Percentiles rank a stretch among this genome's conserved stretches.
Conservation (phyloP, 2,329 filamentous ascomycete species). For the Aspergillus latus region DNA sequence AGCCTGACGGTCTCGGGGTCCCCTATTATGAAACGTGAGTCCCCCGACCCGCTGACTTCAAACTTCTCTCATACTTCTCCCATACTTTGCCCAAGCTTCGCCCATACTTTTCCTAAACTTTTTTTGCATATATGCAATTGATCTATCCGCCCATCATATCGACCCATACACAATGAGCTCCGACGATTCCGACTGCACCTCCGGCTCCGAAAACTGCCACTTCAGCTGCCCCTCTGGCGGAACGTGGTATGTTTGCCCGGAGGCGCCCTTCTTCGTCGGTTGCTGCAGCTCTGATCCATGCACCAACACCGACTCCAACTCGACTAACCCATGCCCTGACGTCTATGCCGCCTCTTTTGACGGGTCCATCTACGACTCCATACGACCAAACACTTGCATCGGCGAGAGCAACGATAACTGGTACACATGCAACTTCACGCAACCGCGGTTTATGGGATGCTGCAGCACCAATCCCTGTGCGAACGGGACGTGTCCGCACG, state of each 20-base stretch:
- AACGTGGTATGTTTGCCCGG: slow-evolving; percentile 24
- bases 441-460: slow-evolving; percentile 10
- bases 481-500: neutral
- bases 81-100: too few relatives aligned
- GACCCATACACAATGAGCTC: too few relatives aligned
- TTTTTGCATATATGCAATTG: too few relatives aligned
- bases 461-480: slow-evolving; percentile 3
- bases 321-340: slow-evolving; percentile 54
- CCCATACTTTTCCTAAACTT: too few relatives aligned
- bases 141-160: too few relatives aligned
- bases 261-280: slow-evolving; percentile 26
- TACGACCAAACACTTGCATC: slow-evolving; percentile 8
- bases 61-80: too few relatives aligned
- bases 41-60: too few relatives aligned
- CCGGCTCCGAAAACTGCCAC: slow-evolving; percentile 10
- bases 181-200: neutral
- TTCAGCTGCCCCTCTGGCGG: slow-evolving; percentile 26
- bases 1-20: too few relatives aligned
- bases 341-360: slow-evolving; percentile 28
- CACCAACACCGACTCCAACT: slow-evolving; percentile 7
- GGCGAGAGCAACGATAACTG: neutral
- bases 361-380: slow-evolving; percentile 7
- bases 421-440: slow-evolving; percentile 10
- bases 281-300: slow-evolving; percentile 29
- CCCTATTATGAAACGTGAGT: too few relatives aligned